Conservation (phyloP, 306 rosid species). For the Senna tora region DNA sequence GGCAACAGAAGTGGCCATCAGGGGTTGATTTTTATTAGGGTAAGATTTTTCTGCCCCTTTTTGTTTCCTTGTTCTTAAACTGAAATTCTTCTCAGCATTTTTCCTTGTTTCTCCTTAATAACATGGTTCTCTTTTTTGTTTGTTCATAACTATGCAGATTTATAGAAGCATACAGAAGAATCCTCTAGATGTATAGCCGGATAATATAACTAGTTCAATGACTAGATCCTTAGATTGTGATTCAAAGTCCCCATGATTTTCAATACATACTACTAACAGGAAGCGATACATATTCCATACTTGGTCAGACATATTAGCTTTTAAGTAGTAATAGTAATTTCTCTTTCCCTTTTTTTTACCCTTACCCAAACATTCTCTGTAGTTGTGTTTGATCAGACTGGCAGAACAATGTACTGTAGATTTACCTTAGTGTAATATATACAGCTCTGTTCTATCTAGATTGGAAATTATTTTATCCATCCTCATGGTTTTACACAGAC, state of each 20-base stretch:
- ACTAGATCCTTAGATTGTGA: conserved; percentile 69
- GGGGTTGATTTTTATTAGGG: conserved; percentile 67
- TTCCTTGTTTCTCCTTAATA: neutral
- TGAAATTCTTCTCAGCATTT: conserved; percentile 3
- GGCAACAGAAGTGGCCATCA: conserved; percentile 61
- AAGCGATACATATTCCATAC: conserved; percentile 75
- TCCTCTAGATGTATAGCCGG: conserved; percentile 86
- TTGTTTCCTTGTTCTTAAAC: neutral
- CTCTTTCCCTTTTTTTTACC: conserved; percentile 41
- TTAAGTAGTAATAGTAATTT: conserved; percentile 51
- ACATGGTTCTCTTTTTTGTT: conserved; percentile 2
- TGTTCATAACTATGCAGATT: conserved; percentile 53
- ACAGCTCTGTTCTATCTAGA: conserved; percentile 30
- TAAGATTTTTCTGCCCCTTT: conserved; percentile 40
- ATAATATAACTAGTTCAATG: conserved; percentile 75
- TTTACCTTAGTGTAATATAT: conserved; percentile 36
- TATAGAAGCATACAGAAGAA: conserved; percentile 78
- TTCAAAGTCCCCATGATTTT: conserved; percentile 53
- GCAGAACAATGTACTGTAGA: conserved; percentile 46
- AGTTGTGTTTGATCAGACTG: conserved; percentile 58
- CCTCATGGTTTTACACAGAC: neutral
- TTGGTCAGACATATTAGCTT: conserved; percentile 62
- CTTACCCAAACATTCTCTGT: conserved; percentile 21
- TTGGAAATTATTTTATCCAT: neutral
- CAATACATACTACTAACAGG: conserved; percentile 96